phyloP scores from a whole-genome alignment of 345 rosid genomes.

The Syzygium aqueum region DNA sequence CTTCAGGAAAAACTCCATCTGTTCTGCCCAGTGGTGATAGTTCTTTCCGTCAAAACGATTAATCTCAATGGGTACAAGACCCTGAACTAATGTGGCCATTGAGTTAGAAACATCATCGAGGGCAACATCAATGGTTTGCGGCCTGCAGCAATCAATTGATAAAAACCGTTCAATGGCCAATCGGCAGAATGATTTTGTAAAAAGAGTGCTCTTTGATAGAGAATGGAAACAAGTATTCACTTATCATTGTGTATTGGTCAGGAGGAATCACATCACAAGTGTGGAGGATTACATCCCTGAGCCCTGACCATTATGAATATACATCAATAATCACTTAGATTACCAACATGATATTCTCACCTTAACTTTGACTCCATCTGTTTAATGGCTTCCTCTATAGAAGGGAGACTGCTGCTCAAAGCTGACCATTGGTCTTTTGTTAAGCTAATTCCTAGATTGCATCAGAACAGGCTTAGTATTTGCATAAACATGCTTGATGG shows the following conservation, averaged over 20 bases:
- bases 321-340: background rate
- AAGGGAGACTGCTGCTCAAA: constrained; percentile 37
- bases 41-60: constrained; percentile 72
- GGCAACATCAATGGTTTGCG: constrained; percentile 5
- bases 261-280: background rate
- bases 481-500: background rate
- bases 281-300: background rate
- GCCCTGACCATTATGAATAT: background rate
- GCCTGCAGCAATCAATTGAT: constrained; percentile 19
- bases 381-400: constrained; percentile 47
- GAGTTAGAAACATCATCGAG: constrained; percentile 19
- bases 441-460: constrained; percentile 47
- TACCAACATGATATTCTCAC: constrained; percentile 23
- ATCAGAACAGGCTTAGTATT: background rate
- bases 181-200: background rate
- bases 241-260: background rate
- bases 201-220: background rate
- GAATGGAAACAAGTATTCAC: background rate
- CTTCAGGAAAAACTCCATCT: constrained; percentile 57
- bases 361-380: constrained; percentile 40
- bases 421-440: constrained; percentile 45
- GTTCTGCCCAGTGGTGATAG: constrained; percentile 47
- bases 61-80: constrained; percentile 27
- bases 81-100: constrained; percentile 11
- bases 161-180: background rate